Evolutionary conservation across 331 rosid genomes (phyloP).

Genomic region (Dryas integrifolia): DNA sequence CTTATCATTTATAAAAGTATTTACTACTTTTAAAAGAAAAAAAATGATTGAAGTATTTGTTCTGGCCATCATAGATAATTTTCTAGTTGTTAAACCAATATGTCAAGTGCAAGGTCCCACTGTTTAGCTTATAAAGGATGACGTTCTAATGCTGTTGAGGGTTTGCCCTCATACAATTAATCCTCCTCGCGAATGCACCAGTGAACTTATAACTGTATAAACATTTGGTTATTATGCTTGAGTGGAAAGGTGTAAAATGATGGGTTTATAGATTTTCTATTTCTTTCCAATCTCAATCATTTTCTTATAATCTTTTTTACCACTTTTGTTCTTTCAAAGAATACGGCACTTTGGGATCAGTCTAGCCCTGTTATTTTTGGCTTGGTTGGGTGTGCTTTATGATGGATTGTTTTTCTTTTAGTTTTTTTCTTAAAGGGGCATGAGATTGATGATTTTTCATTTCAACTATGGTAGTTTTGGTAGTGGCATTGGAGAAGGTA

Average conservation of each 20-base stretch:
- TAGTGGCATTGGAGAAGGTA: constrained; percentile 92
- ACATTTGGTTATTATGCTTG: background rate
- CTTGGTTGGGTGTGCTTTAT: background rate
- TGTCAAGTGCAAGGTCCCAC: background rate
- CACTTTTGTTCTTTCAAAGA: background rate
- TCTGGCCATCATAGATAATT: background rate
- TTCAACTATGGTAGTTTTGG: constrained; percentile 57
- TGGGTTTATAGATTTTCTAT: background rate
- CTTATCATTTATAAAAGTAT: background rate
- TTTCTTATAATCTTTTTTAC: background rate
- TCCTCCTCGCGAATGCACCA: background rate
- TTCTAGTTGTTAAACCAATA: background rate
- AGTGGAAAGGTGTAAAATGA: background rate
- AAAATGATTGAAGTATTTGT: background rate
- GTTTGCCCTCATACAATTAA: background rate
- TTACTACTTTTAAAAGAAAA: background rate
- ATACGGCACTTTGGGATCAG: background rate
- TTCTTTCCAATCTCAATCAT: background rate
- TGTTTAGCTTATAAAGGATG: background rate
- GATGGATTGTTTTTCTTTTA: background rate
- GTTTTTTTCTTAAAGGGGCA: background rate
- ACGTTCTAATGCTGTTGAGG: background rate
- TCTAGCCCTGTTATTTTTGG: background rate
- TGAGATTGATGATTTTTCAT: constrained; percentile 20
- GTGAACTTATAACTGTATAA: background rate